Evolutionary conservation across 2,329 filamentous ascomycete species (phyloP).

Genomic region (Pseudogymnoascus destructans): DNA sequence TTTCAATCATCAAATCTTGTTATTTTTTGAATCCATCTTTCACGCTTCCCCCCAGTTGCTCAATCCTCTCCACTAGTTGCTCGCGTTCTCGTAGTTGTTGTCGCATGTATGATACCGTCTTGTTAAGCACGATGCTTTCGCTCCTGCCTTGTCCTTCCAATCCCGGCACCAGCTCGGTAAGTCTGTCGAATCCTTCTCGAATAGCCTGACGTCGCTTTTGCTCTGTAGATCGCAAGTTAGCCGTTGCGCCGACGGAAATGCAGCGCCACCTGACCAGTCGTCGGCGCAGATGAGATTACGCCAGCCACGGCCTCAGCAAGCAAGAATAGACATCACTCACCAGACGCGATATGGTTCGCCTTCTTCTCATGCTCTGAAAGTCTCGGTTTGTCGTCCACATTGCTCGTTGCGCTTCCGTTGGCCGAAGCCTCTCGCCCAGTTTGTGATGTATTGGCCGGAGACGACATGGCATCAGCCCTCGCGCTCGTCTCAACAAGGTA

Average conservation of each 20-base stretch:
- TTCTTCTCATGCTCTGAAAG: conserved; percentile 60
- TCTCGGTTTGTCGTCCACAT: conserved; percentile 41
- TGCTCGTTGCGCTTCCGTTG: conserved; percentile 4
- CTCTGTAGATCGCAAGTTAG: conserved; percentile 26
- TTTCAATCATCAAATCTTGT: neutral
- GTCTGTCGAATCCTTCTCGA: conserved; percentile 54
- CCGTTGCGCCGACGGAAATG: neutral
- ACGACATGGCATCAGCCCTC: conserved; percentile 2
- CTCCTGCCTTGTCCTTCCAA: conserved; percentile 55
- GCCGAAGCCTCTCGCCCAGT: neutral
- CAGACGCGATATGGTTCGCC: conserved; percentile 57
- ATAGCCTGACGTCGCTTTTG: conserved; percentile 40
- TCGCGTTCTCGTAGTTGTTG: conserved; percentile 37
- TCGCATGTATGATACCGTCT: conserved; percentile 41
- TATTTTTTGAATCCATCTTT: conserved; percentile 20
- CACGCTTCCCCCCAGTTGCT: conserved; percentile 36
- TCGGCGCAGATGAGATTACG: neutral
- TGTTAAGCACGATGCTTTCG: conserved; percentile 53
- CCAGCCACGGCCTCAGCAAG: neutral
- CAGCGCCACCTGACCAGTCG: neutral
- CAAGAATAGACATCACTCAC: conserved; percentile 14
- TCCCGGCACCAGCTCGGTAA: conserved; percentile 56
- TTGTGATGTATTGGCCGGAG: neutral
- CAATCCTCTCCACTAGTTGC: conserved; percentile 35
- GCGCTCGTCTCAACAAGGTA: neutral